phyloP scores from a whole-genome alignment of 1,139 yeast species.

The Debaryomycetaceae sp. region DNA sequence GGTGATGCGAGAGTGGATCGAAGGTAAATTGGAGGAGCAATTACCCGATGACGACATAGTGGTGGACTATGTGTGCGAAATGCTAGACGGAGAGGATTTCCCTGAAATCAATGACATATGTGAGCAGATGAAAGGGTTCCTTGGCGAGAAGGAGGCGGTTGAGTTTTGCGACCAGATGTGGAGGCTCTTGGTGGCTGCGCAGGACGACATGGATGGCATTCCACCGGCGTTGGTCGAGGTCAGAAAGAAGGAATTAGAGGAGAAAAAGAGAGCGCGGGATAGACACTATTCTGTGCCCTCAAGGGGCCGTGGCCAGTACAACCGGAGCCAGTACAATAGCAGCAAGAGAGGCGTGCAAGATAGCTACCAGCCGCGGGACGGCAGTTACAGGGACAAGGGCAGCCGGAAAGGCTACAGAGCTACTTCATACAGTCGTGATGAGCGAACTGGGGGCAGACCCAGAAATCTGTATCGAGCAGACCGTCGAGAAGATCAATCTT shows the following conservation, averaged over 20 bases:
- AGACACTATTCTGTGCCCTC: not conserved
- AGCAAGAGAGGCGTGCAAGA: slow-evolving; percentile 7
- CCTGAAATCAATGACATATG: slow-evolving; percentile 36
- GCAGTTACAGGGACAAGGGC: slow-evolving; percentile 7
- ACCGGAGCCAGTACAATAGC: slow-evolving; percentile 17
- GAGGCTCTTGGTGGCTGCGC: slow-evolving; percentile 38
- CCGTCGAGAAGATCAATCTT: not conserved
- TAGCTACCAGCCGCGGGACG: slow-evolving; percentile 1
- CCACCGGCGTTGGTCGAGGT: slow-evolving; percentile 28
- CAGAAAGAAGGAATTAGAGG: slow-evolving; percentile 5
- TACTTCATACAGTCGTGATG: not conserved
- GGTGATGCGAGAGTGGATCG: slow-evolving; percentile 36
- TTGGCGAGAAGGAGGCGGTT: slow-evolving; percentile 34
- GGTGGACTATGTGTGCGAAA: slow-evolving; percentile 37
- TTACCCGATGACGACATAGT: slow-evolving; percentile 50
- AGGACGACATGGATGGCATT: slow-evolving; percentile 37
- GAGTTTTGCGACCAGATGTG: slow-evolving; percentile 37
- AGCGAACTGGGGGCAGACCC: not conserved
- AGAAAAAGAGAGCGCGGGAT: not conserved
- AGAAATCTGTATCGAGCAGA: not conserved
- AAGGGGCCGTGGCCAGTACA: slow-evolving; percentile 22
- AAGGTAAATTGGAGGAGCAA: slow-evolving; percentile 22
- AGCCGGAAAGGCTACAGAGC: not conserved
- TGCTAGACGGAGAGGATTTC: slow-evolving; percentile 19
- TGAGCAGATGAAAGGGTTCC: slow-evolving; percentile 36